A percentile compares a stretch with the other conserved stretches of the same genome.
phyloP scores from a whole-genome alignment of 108 stramenopile species.

The Nitzschia sp. region DNA sequence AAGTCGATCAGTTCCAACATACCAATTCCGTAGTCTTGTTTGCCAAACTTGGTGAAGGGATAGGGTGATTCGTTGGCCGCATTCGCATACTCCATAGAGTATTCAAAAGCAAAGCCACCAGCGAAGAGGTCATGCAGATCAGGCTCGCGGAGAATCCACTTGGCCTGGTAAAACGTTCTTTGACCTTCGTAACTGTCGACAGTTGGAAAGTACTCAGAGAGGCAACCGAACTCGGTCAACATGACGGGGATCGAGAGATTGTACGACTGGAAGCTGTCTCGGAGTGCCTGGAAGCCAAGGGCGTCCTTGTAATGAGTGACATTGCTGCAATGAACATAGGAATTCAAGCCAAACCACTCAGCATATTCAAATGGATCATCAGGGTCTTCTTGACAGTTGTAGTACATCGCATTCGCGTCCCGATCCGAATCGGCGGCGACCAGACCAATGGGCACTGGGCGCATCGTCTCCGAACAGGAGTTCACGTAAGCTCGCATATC shows the following conservation, averaged over 20 bases:
- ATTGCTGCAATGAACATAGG: slow-evolving; percentile 38
- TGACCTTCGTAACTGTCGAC: slow-evolving; percentile 40
- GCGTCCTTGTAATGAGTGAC: slow-evolving; percentile 14
- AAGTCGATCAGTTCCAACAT: not conserved
- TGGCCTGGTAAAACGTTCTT: slow-evolving; percentile 29
- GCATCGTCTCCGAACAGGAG: slow-evolving; percentile 5
- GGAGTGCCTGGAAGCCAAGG: slow-evolving; percentile 24
- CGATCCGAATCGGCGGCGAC: slow-evolving; percentile 16
- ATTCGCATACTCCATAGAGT: slow-evolving; percentile 37
- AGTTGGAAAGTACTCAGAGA: slow-evolving; percentile 31
- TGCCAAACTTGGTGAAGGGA: slow-evolving; percentile 25
- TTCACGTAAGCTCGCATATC: slow-evolving; percentile 45
- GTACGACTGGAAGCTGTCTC: not conserved
- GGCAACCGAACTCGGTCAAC: slow-evolving; percentile 51
- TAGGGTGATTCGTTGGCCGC: slow-evolving; percentile 12
- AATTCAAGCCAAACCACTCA: slow-evolving; percentile 53
- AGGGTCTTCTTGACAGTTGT: slow-evolving; percentile 38
- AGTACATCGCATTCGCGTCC: slow-evolving; percentile 19
- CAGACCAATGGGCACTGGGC: slow-evolving; percentile 15
- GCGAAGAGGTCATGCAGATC: slow-evolving; percentile 28
- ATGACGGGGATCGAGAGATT: slow-evolving; percentile 33
- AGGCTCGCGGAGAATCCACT: slow-evolving; percentile 14
- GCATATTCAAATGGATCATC: slow-evolving; percentile 38
- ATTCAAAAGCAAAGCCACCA: slow-evolving; percentile 55
- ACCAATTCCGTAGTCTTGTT: slow-evolving; percentile 38